phyloP scores from a whole-genome alignment of 2,329 filamentous ascomycete species.

The Lachnellula cervina region DNA sequence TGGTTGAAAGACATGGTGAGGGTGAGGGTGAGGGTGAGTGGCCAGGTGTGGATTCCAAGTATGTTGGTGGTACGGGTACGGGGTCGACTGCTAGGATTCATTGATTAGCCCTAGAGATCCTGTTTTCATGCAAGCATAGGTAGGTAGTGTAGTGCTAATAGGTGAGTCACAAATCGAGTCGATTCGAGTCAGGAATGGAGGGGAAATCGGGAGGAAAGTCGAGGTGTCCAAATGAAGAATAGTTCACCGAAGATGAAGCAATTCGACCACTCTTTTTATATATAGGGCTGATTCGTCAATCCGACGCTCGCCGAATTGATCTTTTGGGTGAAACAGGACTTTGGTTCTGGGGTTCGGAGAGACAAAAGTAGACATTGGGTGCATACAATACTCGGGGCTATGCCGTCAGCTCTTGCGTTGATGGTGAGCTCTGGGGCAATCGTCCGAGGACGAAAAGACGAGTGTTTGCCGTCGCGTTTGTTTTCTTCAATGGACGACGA shows the following conservation, averaged over 20 bases:
- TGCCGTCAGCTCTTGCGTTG: neutral
- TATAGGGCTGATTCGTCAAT: constrained; percentile 27
- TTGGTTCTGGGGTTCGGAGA: neutral
- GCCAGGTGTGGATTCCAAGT: constrained; percentile 13
- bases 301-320: constrained; percentile 10
- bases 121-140: constrained; percentile 20
- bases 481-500: neutral
- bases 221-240: constrained; percentile 17
- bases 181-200: constrained; percentile 15
- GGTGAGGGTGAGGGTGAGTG: constrained; percentile 20
- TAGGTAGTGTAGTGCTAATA: constrained; percentile 3
- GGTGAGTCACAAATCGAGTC: constrained; percentile 25
- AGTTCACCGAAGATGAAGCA: constrained; percentile 15
- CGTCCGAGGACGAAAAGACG: neutral
- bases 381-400: constrained; percentile 4
- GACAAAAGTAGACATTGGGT: neutral
- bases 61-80: constrained; percentile 18
- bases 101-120: constrained; percentile 22
- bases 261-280: constrained; percentile 14
- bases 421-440: neutral
- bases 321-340: neutral
- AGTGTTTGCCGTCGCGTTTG: neutral
- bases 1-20: constrained; percentile 31
- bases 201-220: constrained; percentile 12
- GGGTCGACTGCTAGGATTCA: constrained; percentile 20